A percentile compares a stretch with the other conserved stretches of the same genome.
These are phyloP conservation scores for Trichoderma cornu-damae DNA, from an alignment of 2,329 filamentous ascomycete genomes.

Conservation along the genomic window DNA sequence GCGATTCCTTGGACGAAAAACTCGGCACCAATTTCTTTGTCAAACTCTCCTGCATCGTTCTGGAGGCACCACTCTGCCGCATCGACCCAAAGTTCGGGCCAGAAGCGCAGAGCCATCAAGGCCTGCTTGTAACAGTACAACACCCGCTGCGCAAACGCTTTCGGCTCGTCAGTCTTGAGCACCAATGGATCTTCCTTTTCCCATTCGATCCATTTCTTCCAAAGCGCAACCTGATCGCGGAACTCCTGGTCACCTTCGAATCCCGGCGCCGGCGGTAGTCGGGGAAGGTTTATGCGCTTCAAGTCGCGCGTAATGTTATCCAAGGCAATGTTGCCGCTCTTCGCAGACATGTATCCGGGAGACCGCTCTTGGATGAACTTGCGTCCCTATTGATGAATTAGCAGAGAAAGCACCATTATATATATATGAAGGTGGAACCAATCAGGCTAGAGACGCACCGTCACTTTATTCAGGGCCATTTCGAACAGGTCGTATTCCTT, in stretches of 20 bases:
- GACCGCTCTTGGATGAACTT: slow-evolving; percentile 94
- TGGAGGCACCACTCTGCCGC: slow-evolving; percentile 88
- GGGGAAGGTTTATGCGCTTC: slow-evolving; percentile 70
- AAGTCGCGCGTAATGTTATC: slow-evolving; percentile 80
- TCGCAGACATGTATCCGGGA: slow-evolving; percentile 90
- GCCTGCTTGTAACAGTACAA: slow-evolving; percentile 92
- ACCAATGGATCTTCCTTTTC: slow-evolving; percentile 91
- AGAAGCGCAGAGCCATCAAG: slow-evolving; percentile 87
- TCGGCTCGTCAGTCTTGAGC: slow-evolving; percentile 72
- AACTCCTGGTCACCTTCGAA: slow-evolving; percentile 87
- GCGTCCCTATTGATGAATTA: slow-evolving; percentile 58
- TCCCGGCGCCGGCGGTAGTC: slow-evolving; percentile 74
- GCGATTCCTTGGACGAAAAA: slow-evolving; percentile 77
- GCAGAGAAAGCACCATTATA: slow-evolving; percentile 15
- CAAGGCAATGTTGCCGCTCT: slow-evolving; percentile 83
- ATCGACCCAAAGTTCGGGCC: slow-evolving; percentile 94
- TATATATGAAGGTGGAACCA: too few species aligned
- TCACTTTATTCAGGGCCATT: slow-evolving; percentile 86
- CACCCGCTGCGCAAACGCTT: slow-evolving; percentile 70
- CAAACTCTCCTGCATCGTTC: slow-evolving; percentile 62
- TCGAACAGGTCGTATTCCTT: slow-evolving; percentile 98
- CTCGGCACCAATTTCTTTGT: slow-evolving; percentile 58
- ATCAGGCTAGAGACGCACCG: slow-evolving; percentile 52
- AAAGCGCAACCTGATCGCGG: slow-evolving; percentile 74
- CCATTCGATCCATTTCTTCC: slow-evolving; percentile 93